Conservation (phyloP, 208 protist genomes). For the Hexamita inflata region DNA sequence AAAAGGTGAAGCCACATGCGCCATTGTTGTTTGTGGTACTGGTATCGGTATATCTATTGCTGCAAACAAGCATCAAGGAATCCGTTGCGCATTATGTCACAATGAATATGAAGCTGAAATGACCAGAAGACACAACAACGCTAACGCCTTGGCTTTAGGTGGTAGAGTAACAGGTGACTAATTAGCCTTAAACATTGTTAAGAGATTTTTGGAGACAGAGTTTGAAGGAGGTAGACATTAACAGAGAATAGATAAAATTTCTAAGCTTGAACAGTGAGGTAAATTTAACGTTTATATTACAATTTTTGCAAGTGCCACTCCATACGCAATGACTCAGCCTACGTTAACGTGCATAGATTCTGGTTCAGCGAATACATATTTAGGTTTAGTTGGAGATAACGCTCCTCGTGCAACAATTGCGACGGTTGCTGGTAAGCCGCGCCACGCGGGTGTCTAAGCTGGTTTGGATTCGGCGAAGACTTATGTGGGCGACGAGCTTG, state of each 20-base stretch:
- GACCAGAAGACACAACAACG: conserved; percentile 67
- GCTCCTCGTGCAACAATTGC: no score
- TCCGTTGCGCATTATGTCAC: conserved; percentile 71
- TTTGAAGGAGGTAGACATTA: conserved; percentile 55
- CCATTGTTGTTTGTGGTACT: conserved; percentile 69
- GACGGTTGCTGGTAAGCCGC: no score
- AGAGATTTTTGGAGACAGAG: conserved; percentile 58
- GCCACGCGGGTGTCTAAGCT: no score
- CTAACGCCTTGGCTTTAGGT: conserved; percentile 69
- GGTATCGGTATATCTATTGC: conserved; percentile 79
- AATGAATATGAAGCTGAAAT: conserved; percentile 66
- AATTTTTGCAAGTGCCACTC: no score
- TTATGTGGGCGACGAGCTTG: no score
- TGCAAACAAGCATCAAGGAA: conserved; percentile 70
- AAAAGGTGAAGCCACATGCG: conserved; percentile 33
- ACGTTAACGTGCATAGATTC: no score
- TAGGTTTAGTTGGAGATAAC: no score
- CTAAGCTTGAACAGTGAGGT: no score
- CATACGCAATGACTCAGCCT: no score
- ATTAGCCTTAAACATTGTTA: conserved; percentile 62
- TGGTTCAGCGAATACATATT: no score
- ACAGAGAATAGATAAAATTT: conserved; percentile 22
- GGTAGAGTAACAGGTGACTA: conserved; percentile 59
- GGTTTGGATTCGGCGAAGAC: no score
- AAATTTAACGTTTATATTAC: no score